A percentile compares a stretch with the other conserved stretches of the same genome.
Evolutionary conservation across 495 filamentous ascomycete species (phyloP).

Genomic region (Achaetomiella virescens): DNA sequence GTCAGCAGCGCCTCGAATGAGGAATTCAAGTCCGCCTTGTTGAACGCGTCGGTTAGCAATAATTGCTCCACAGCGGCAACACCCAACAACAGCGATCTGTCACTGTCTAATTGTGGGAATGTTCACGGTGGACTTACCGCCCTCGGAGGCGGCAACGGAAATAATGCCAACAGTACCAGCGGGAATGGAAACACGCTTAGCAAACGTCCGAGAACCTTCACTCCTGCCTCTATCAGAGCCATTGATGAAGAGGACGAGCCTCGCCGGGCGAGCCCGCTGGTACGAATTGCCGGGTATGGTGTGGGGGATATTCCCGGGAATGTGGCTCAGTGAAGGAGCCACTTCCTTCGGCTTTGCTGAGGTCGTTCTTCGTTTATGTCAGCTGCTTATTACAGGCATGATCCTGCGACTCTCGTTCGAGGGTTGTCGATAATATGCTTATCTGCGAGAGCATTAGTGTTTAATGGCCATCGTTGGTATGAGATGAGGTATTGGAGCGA

Average conservation of each 20-base stretch:
- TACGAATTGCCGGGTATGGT: constrained; percentile 8
- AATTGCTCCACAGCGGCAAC: not conserved
- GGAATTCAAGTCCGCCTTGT: constrained; percentile 5
- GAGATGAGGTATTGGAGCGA: no score
- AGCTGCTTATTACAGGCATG: no score
- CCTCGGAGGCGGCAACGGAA: not conserved
- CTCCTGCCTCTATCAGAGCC: constrained; percentile 37
- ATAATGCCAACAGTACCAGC: not conserved
- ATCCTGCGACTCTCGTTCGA: no score
- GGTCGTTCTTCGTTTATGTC: no score
- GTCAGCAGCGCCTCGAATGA: not conserved
- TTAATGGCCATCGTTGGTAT: no score
- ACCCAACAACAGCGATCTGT: not conserved
- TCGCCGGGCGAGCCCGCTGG: constrained; percentile 29
- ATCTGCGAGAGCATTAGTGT: no score
- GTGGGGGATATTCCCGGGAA: not conserved
- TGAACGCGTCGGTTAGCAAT: not conserved
- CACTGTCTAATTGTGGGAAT: not conserved
- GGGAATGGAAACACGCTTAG: constrained; percentile 5
- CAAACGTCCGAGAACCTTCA: constrained; percentile 42
- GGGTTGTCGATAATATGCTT: no score
- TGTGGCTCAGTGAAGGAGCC: not conserved
- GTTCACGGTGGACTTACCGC: not conserved
- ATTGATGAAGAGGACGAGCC: constrained; percentile 38
- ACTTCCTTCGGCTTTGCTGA: no score